These are phyloP conservation scores for Primulina tabacum DNA, from an alignment of 257 asterid species.

Conservation along the genomic window DNA sequence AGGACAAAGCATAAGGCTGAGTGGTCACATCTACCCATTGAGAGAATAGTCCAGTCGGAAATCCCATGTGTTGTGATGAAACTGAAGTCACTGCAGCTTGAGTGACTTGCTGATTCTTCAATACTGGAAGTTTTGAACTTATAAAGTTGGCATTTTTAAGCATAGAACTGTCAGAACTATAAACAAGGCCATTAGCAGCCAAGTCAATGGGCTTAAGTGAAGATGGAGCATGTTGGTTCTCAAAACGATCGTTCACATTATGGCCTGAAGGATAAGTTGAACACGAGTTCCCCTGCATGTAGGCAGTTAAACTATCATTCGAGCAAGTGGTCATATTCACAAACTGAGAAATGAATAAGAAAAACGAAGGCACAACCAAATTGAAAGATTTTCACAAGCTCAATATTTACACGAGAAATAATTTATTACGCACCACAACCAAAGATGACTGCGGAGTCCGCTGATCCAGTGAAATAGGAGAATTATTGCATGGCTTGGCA, in stretches of 20 bases:
- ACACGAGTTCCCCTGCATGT: slow-evolving; percentile 45
- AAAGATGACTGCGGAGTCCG: too few relatives aligned
- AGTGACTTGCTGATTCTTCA: slow-evolving; percentile 25
- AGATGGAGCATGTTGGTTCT: slow-evolving; percentile 25
- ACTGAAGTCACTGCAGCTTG: slow-evolving; percentile 27
- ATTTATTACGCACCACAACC: too few relatives aligned
- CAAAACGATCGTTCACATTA: slow-evolving; percentile 31
- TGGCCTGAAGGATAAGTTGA: slow-evolving; percentile 33
- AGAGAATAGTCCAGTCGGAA: slow-evolving; percentile 22
- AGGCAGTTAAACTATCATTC: slow-evolving; percentile 13
- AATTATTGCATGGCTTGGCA: too few relatives aligned
- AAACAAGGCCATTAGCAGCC: slow-evolving; percentile 26
- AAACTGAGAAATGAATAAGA: not conserved
- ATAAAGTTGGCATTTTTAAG: not conserved
- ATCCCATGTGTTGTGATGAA: slow-evolving; percentile 27
- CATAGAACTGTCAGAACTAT: slow-evolving; percentile 23
- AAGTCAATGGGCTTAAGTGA: slow-evolving; percentile 29
- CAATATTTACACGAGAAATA: too few relatives aligned
- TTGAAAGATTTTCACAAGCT: too few relatives aligned
- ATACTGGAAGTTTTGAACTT: slow-evolving; percentile 22
- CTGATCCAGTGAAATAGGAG: too few relatives aligned
- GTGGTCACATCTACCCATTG: slow-evolving; percentile 22
- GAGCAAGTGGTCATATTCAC: slow-evolving; percentile 7
- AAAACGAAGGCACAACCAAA: not conserved
- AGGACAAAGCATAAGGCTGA: slow-evolving; percentile 25